Percentiles rank a stretch among this genome's conserved stretches.
phyloP scores from a whole-genome alignment of 2,329 filamentous ascomycete species.

The Escovopsis sp. region DNA sequence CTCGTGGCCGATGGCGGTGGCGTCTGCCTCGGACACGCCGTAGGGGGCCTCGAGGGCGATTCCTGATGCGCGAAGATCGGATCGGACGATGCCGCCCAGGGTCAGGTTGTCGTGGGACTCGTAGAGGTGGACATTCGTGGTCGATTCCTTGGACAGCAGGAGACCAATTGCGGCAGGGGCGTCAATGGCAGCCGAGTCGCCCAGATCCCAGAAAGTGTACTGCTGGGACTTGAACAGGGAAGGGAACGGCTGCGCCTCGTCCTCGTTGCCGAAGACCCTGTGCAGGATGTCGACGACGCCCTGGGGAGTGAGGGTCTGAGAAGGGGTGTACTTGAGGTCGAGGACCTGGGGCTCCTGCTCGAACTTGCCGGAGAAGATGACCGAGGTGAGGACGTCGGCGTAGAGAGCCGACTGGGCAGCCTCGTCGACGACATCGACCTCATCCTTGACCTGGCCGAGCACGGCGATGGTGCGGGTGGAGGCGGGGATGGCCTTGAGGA shows the following conservation, averaged over 20 bases:
- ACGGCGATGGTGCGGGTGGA: constrained; percentile 66
- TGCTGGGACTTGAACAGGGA: constrained; percentile 52
- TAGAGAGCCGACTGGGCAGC: constrained; percentile 76
- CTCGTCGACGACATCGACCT: constrained; percentile 57
- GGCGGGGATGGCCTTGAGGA: constrained; percentile 66
- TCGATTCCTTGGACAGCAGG: constrained; percentile 58
- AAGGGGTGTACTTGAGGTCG: constrained; percentile 82
- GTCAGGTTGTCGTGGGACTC: constrained; percentile 50
- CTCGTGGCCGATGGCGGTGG: constrained; percentile 64
- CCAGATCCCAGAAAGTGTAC: constrained; percentile 88
- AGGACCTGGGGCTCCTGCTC: constrained; percentile 48
- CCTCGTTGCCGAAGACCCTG: constrained; percentile 41
- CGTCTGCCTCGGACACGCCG: constrained; percentile 62
- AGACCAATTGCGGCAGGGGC: constrained; percentile 47
- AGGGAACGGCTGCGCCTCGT: constrained; percentile 24
- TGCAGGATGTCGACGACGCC: constrained; percentile 36
- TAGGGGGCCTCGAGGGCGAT: constrained; percentile 79
- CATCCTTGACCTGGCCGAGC: constrained; percentile 72
- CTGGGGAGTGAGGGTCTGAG: constrained; percentile 40
- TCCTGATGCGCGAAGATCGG: constrained; percentile 71
- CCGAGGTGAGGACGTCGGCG: constrained; percentile 75
- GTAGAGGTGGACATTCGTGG: constrained; percentile 45
- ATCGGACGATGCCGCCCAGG: constrained; percentile 66
- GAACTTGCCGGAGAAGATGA: constrained; percentile 63
- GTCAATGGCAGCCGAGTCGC: constrained; percentile 52